A percentile compares a stretch with the other conserved stretches of the same genome.
Conservation (phyloP, 1,284 basidiomycete species). For the Ceraceosorus guamensis region DNA sequence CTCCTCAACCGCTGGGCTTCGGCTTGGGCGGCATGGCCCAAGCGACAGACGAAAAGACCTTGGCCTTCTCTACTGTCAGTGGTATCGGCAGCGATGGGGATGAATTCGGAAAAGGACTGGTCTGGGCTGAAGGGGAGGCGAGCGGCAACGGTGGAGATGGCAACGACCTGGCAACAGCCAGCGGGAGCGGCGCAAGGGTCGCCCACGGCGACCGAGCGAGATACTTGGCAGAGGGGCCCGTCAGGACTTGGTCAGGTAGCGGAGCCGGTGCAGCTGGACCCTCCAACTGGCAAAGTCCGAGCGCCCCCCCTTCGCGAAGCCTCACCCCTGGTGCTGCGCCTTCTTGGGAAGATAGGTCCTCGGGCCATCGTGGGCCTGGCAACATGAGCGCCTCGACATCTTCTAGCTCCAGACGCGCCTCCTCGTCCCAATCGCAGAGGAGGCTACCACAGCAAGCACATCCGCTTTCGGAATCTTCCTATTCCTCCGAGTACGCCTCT, state of each 20-base stretch:
- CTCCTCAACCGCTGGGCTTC: conserved; percentile 39
- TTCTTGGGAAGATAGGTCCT: neutral
- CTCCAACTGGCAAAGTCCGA: neutral
- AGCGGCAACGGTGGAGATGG: neutral
- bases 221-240: conserved; percentile 8
- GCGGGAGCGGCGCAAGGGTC: neutral
- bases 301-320: conserved; percentile 2
- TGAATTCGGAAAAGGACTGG: conserved; percentile 23
- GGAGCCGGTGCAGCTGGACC: neutral
- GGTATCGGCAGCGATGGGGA: conserved; percentile 25
- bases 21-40: conserved; percentile 26
- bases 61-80: conserved; percentile 28
- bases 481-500: neutral
- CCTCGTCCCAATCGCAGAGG: neutral
- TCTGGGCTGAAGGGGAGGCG: conserved; percentile 12
- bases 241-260: neutral
- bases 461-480: neutral
- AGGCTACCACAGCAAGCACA: neutral
- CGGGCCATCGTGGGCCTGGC: conserved; percentile 4
- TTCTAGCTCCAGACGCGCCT: conserved; percentile 1
- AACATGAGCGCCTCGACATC: neutral
- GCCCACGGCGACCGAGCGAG: neutral
- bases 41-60: conserved; percentile 32
- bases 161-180: neutral
- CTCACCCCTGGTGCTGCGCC: neutral